A percentile compares a stretch with the other conserved stretches of the same genome.
Evolutionary conservation across 805 yeast genomes (phyloP).

Genomic region (Saccharomycopsis sp.): DNA sequence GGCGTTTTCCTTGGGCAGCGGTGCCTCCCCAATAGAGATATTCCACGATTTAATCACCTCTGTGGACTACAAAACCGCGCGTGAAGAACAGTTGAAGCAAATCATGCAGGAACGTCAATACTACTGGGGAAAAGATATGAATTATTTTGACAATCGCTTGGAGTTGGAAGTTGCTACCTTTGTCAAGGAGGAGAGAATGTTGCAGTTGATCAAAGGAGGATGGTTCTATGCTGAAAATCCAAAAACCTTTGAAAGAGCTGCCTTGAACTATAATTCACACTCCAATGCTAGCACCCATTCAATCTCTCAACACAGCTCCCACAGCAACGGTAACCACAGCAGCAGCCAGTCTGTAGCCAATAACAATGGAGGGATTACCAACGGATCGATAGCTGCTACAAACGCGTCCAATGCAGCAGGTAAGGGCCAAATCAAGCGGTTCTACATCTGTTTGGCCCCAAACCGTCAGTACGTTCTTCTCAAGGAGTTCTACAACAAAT

Average conservation of each 20-base stretch:
- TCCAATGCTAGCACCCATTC: not conserved
- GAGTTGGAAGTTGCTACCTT: conserved; percentile 56
- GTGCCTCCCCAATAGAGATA: conserved; percentile 34
- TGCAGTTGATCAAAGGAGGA: conserved; percentile 66
- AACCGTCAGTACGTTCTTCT: conserved; percentile 14
- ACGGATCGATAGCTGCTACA: not conserved
- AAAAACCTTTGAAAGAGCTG: conserved; percentile 5
- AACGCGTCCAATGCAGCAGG: not conserved
- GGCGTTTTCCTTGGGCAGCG: not conserved
- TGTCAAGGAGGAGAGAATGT: conserved; percentile 67
- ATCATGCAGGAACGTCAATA: conserved; percentile 33
- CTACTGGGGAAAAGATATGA: conserved; percentile 41
- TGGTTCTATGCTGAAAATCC: conserved; percentile 73
- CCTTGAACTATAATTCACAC: not conserved
- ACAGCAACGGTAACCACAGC: not conserved
- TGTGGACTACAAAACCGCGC: conserved; percentile 41
- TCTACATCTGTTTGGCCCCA: conserved; percentile 15
- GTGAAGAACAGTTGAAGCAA: conserved; percentile 45
- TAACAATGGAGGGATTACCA: not conserved
- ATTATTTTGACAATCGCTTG: conserved; percentile 43
- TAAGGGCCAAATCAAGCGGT: conserved; percentile 1
- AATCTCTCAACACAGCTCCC: not conserved
- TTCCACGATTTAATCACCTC: conserved; percentile 37
- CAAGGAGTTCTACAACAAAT: conserved; percentile 10
- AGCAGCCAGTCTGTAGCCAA: not conserved